Conservation (phyloP, 768 basidiomycete species). For the Mrakia hoshinonis region DNA sequence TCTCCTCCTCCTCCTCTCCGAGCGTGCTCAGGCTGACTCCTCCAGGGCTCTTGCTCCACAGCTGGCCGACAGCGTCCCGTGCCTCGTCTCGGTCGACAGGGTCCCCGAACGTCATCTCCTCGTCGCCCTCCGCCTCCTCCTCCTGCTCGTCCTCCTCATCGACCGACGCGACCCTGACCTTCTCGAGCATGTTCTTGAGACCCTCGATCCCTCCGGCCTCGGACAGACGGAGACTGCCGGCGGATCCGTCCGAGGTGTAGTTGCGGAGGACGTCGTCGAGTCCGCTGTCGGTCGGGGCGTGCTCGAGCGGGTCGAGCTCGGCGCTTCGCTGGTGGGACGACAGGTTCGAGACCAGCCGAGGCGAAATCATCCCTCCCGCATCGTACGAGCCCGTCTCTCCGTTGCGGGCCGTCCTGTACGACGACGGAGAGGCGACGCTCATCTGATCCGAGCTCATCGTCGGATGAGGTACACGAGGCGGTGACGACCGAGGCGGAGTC, state of each 20-base stretch:
- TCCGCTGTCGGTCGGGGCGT: not conserved
- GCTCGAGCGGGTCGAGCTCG: constrained; percentile 21
- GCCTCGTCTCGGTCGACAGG: not conserved
- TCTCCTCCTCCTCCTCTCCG: not conserved
- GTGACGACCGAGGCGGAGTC: not conserved
- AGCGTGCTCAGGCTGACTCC: not conserved
- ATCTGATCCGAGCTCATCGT: not conserved
- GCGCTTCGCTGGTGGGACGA: constrained; percentile 6
- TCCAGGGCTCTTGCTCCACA: not conserved
- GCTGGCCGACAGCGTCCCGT: not conserved
- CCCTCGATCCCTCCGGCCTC: not conserved
- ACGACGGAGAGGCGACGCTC: not conserved
- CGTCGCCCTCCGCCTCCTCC: not conserved
- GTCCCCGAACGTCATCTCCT: not conserved
- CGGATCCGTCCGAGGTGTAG: not conserved
- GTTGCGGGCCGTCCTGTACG: not conserved
- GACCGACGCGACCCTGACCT: not conserved
- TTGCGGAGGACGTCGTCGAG: constrained; percentile 11
- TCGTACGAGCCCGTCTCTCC: not conserved
- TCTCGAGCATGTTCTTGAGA: not conserved
- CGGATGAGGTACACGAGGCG: not conserved
- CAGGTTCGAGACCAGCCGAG: not conserved
- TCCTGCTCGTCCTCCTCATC: not conserved
- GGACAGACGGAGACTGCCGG: not conserved
- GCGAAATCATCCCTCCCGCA: not conserved